A percentile compares a stretch with the other conserved stretches of the same genome.
Conservation (phyloP, 768 basidiomycete genomes). For the Psilocybe subaeruginosa region DNA sequence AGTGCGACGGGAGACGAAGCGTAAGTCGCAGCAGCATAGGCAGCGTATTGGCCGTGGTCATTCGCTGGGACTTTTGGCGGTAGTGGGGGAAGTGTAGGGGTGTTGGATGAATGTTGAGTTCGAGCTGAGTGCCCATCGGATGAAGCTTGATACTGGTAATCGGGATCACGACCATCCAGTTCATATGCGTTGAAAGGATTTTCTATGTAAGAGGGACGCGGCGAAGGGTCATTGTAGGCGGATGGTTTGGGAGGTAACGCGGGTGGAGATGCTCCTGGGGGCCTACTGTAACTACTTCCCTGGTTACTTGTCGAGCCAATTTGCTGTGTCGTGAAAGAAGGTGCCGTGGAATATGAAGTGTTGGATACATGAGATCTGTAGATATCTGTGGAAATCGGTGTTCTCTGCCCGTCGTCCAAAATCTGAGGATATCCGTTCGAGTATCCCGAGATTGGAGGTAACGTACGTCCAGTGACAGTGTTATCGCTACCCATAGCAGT, state of each 20-base stretch:
- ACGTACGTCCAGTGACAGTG: constrained; percentile 16
- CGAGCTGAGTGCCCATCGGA: constrained; percentile 10
- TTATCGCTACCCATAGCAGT: constrained; percentile 17
- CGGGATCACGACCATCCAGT: constrained; percentile 11
- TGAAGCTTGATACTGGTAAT: constrained; percentile 18
- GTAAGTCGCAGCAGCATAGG: constrained; percentile 4
- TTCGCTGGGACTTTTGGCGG: constrained; percentile 2
- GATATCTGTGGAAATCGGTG: constrained; percentile 17
- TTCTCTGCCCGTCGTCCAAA: constrained; percentile 16
- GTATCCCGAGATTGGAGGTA: constrained; percentile 22
- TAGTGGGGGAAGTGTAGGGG: constrained; percentile 20
- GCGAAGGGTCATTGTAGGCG: constrained; percentile 18
- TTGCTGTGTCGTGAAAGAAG: constrained; percentile 21
- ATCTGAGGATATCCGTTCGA: constrained; percentile 14
- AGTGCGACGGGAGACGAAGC: constrained; percentile 9
- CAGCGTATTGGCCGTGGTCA: constrained; percentile 9
- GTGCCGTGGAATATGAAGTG: constrained; percentile 20
- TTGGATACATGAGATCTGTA: constrained; percentile 15
- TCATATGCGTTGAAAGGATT: constrained; percentile 22
- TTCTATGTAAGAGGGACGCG: constrained; percentile 13
- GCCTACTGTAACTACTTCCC: constrained; percentile 26
- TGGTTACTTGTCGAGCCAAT: constrained; percentile 18
- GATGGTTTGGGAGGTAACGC: constrained; percentile 30
- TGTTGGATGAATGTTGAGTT: constrained; percentile 12
- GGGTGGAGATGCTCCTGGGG: constrained; percentile 33